These are phyloP conservation scores for Starmerella apis DNA, from an alignment of 805 yeast species.

Conservation along the genomic window DNA sequence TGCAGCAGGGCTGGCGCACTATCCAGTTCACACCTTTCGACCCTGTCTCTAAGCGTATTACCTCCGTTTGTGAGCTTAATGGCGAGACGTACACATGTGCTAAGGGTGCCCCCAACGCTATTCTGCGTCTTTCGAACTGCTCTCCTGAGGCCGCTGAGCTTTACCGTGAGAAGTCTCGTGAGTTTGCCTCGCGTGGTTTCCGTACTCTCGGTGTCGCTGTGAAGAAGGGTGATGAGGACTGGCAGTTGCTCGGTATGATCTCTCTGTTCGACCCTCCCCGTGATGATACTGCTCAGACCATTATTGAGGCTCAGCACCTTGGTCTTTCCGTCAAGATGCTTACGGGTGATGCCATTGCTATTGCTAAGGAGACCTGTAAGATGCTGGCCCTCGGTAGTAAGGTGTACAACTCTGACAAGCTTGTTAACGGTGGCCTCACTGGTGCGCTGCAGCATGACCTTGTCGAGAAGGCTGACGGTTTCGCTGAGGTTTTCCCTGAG, in stretches of 20 bases:
- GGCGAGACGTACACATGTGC: slow-evolving; percentile 94
- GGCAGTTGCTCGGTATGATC: slow-evolving; percentile 96
- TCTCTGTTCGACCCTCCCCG: slow-evolving; percentile 99
- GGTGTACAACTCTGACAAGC: slow-evolving; percentile 94
- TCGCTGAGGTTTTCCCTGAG: slow-evolving; percentile 98
- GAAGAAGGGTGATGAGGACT: slow-evolving; percentile 98
- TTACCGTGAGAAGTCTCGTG: slow-evolving; percentile 94
- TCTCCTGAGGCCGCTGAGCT: slow-evolving; percentile 90
- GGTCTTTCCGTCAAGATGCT: slow-evolving; percentile 96
- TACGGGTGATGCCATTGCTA: slow-evolving; percentile 98
- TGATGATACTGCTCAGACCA: slow-evolving; percentile 95
- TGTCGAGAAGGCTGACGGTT: slow-evolving; percentile 96
- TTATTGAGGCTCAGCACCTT: slow-evolving; percentile 78
- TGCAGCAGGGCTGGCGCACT: slow-evolving; percentile 36
- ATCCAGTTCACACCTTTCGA: slow-evolving; percentile 90
- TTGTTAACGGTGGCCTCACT: slow-evolving; percentile 92
- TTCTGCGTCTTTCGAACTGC: slow-evolving; percentile 39
- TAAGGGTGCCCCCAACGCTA: slow-evolving; percentile 98
- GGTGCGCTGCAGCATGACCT: slow-evolving; percentile 97
- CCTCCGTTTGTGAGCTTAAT: slow-evolving; percentile 88
- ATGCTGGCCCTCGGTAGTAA: slow-evolving; percentile 93
- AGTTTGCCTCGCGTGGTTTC: slow-evolving; percentile 97
- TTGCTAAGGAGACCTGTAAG: slow-evolving; percentile 97
- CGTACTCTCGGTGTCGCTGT: slow-evolving; percentile 97
- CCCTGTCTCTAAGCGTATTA: slow-evolving; percentile 94